phyloP scores from a whole-genome alignment of 2,329 filamentous ascomycete species.

The Lasiodiplodia hormozganensis region DNA sequence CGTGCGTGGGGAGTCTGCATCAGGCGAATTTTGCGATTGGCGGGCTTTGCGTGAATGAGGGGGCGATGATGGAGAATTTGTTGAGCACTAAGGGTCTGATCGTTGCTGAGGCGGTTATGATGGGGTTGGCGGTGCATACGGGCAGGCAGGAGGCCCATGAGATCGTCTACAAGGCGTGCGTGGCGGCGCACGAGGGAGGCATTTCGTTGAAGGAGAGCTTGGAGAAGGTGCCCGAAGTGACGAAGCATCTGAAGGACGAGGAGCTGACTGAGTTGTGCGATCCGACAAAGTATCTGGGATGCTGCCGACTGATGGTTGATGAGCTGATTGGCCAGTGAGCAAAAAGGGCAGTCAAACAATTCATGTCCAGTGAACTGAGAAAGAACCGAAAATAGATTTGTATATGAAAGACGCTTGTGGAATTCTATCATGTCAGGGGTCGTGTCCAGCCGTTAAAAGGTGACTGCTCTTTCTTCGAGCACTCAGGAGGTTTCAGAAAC shows the following conservation, averaged over 20 bases:
- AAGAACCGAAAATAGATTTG: background rate
- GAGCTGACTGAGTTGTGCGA: conserved; percentile 64
- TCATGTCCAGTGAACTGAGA: background rate
- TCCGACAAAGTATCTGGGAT: conserved; percentile 55
- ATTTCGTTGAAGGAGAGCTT: conserved; percentile 54
- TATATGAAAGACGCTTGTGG: background rate
- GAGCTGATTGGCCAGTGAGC: conserved; percentile 28
- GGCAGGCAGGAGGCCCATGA: conserved; percentile 63
- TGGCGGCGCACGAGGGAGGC: conserved; percentile 55
- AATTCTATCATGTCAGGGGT: background rate
- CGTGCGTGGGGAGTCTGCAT: conserved; percentile 59
- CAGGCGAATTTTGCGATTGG: conserved; percentile 62
- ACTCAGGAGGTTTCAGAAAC: background rate
- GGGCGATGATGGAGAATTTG: conserved; percentile 59
- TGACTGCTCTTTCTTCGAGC: background rate
- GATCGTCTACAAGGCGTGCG: conserved; percentile 63
- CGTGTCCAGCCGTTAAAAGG: conserved; percentile 1
- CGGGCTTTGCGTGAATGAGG: conserved; percentile 59
- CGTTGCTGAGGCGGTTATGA: conserved; percentile 67
- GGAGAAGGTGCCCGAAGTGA: conserved; percentile 50
- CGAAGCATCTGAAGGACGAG: conserved; percentile 51
- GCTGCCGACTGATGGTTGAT: conserved; percentile 45
- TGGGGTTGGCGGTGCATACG: conserved; percentile 61
- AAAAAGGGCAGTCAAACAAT: background rate
- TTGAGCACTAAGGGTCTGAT: conserved; percentile 61